Evolutionary conservation across 257 asterid genomes (phyloP), one percentile per base, ranked within the genome.

Genomic region (Solanum okadae): DNA sequence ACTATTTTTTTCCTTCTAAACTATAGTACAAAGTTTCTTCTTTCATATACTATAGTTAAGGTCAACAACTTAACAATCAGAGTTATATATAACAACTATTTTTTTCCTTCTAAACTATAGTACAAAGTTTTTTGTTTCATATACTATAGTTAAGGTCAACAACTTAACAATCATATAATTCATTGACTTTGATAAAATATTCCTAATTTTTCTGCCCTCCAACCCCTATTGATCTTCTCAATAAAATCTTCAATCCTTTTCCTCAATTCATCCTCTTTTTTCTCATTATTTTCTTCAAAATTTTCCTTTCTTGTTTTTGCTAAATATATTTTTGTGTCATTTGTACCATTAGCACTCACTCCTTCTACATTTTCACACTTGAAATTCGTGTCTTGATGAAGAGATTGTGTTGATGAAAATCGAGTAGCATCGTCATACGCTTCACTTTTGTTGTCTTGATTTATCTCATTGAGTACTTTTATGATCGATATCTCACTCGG

Each of bases 171-270:
- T 3, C 63, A 40, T n/a, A 78, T 11, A 40, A 31, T 22, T 61
- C 20, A 14, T 70, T 27, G 44, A 56, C 77, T 73, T 34, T 25
- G 46, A 22, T 87, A 75, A 68, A 71, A 25, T 35, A 87, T 86
- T 73, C 86, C 87, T 85, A 89, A 73, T 22, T 89, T 90, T 49
- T 92, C 93, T 65, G 86, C 90, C 81, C 77, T 89, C 92, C 93
- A 92, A 56, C 90, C 92, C 63, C 84, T 84, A 65, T 87, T 92
- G 29, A 90, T 87, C 75, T 91, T 91, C 85, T 84, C 90, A 10
- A 92, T 92, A 70, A 91, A 91, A 35, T 88, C 94, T 87, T 91
- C 94, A 20, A 91, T 87, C 89, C 92, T 81, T 83, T 56, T 56
- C n/a, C 90, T 83, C 75, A 92, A 86, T 42, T 92, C 92, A 86